These are phyloP conservation scores for Priceomyces melissophilus DNA, from an alignment of 805 yeast genomes.

Conservation along the genomic window DNA sequence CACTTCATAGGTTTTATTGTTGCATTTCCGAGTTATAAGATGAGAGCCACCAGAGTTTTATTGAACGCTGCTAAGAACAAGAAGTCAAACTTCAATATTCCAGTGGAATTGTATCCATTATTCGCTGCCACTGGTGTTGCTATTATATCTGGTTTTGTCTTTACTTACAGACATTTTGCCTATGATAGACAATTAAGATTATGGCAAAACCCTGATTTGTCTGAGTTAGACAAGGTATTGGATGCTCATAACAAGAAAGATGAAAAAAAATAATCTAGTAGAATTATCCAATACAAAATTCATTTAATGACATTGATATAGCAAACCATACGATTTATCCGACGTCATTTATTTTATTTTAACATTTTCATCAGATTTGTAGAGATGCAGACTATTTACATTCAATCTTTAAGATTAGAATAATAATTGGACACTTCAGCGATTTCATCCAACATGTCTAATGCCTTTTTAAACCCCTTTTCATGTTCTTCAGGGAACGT, in stretches of 20 bases:
- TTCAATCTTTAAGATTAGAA: conserved; percentile 52
- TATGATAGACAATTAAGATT: conserved; percentile 44
- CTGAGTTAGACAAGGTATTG: conserved; percentile 40
- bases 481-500: conserved; percentile 51
- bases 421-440: conserved; percentile 82
- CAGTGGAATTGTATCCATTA: conserved; percentile 47
- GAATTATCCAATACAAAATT: conserved; percentile 2
- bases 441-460: conserved; percentile 64
- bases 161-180: conserved; percentile 48
- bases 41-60: conserved; percentile 41
- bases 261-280: conserved; percentile 2
- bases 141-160: conserved; percentile 32
- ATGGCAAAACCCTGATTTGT: conserved; percentile 44
- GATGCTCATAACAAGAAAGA: conserved; percentile 31
- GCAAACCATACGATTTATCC: too few species aligned
- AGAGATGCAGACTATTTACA: not conserved
- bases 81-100: conserved; percentile 18
- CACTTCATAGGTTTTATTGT: too few species aligned
- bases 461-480: conserved; percentile 54
- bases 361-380: not conserved
- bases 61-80: conserved; percentile 38
- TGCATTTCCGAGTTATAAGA: conserved; percentile 9
- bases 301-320: not conserved
- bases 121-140: conserved; percentile 45
- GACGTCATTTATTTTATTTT: not conserved